Evolutionary conservation across 352 stramenopile species (phyloP).

Genomic region (Pythium rhizo-oryzae): DNA sequence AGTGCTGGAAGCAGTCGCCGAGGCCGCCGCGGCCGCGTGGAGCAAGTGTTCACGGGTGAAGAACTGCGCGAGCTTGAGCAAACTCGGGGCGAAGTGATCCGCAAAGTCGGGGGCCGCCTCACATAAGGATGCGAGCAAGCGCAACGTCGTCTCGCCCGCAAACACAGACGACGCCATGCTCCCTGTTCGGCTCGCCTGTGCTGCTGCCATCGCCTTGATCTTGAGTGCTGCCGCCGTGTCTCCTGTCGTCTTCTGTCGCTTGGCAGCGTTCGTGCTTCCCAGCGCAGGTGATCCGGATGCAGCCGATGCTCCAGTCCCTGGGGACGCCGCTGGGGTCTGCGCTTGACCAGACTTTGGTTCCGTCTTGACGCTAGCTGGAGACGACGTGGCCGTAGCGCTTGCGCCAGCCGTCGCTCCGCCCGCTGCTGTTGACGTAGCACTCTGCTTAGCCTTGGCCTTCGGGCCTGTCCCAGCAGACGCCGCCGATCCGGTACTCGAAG

Average conservation of each 20-base stretch:
- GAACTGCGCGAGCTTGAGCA: constrained; percentile 84
- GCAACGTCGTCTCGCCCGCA: constrained; percentile 72
- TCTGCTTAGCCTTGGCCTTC: constrained; percentile 49
- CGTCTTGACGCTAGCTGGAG: constrained; percentile 19
- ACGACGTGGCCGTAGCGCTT: constrained; percentile 12
- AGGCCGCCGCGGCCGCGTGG: constrained; percentile 36
- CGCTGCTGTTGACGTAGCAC: background rate
- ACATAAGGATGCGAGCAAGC: constrained; percentile 62
- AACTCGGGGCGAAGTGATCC: constrained; percentile 72
- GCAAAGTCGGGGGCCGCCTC: constrained; percentile 70
- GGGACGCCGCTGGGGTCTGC: constrained; percentile 2
- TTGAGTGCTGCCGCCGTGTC: constrained; percentile 14
- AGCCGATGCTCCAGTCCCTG: background rate
- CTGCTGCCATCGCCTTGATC: constrained; percentile 18
- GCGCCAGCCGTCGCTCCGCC: too few relatives aligned
- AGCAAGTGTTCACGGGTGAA: constrained; percentile 87
- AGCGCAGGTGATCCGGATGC: constrained; percentile 15
- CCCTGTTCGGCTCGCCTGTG: constrained; percentile 27
- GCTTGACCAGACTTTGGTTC: constrained; percentile 24
- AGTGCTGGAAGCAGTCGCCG: background rate
- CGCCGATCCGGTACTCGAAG: constrained; percentile 19
- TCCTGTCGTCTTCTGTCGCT: constrained; percentile 23
- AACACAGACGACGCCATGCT: constrained; percentile 48
- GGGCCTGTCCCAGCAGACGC: constrained; percentile 15
- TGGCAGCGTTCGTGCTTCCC: constrained; percentile 15